phyloP scores from a whole-genome alignment of 805 yeast species.

The Teunomyces tritomae region DNA sequence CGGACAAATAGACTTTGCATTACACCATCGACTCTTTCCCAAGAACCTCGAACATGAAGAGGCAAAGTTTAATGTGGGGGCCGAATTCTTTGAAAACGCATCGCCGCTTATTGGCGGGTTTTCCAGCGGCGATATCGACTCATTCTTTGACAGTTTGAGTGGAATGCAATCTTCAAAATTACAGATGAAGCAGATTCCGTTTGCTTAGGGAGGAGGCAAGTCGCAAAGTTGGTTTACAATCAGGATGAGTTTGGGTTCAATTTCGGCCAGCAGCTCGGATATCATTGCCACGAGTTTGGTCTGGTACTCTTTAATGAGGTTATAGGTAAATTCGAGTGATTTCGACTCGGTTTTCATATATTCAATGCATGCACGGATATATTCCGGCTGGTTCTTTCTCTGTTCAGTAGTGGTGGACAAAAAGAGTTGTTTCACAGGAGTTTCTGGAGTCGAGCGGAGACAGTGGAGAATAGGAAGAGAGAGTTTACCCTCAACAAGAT shows the following conservation, averaged over 20 bases:
- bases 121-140: slow-evolving; percentile 19
- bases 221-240: background rate
- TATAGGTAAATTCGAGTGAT: slow-evolving; percentile 25
- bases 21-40: slow-evolving; percentile 20
- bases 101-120: slow-evolving; percentile 2
- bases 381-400: background rate
- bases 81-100: slow-evolving; percentile 5
- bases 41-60: slow-evolving; percentile 24
- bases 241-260: background rate
- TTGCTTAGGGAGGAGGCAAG: slow-evolving; percentile 6
- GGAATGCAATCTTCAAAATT: slow-evolving; percentile 7
- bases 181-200: slow-evolving; percentile 4
- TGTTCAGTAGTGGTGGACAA: background rate
- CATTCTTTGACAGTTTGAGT: slow-evolving; percentile 20
- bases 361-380: slow-evolving; percentile 9
- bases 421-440: slow-evolving; percentile 19
- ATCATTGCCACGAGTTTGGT: slow-evolving; percentile 16
- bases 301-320: slow-evolving; percentile 21
- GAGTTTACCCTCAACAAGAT: slow-evolving; percentile 83
- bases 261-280: background rate
- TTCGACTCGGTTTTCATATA: slow-evolving; percentile 19
- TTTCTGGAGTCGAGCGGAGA: slow-evolving; percentile 11
- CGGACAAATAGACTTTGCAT: slow-evolving; percentile 21
- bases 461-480: slow-evolving; percentile 81
- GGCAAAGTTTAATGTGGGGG: slow-evolving; percentile 15